Evolutionary conservation across 257 asterid species (phyloP).

Genomic region (Voacanga thouarsii): DNA sequence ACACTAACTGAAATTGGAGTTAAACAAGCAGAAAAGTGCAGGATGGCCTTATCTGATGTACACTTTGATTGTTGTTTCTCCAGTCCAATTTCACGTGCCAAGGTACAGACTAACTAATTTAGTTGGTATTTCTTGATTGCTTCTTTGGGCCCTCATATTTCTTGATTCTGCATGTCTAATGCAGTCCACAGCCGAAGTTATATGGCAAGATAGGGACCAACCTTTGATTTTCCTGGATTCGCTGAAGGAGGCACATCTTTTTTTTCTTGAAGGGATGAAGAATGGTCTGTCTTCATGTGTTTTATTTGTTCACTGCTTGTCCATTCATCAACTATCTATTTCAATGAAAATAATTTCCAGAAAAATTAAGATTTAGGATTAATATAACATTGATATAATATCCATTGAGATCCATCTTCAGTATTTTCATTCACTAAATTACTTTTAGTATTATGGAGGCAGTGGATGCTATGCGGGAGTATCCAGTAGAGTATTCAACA

Average conservation of each 20-base stretch:
- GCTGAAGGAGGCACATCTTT: conserved; percentile 71
- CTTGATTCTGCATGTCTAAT: conserved; percentile 18
- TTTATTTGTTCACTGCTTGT: not conserved
- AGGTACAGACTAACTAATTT: conserved; percentile 31
- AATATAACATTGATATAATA: not conserved
- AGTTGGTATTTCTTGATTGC: conserved; percentile 1
- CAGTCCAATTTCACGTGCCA: conserved; percentile 82
- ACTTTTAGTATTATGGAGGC: conserved; percentile 69
- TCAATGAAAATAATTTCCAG: not conserved
- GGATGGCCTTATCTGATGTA: conserved; percentile 44
- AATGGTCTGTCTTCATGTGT: conserved; percentile 52
- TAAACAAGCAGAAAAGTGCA: conserved; percentile 63
- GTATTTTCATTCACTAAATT: conserved; percentile 39
- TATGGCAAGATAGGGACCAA: conserved; percentile 70
- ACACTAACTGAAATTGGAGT: conserved; percentile 60
- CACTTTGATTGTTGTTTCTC: conserved; percentile 71
- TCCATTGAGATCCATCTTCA: conserved; percentile 2
- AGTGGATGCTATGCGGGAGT: conserved; percentile 68
- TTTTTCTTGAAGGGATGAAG: conserved; percentile 70
- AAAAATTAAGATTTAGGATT: not conserved
- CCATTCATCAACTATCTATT: no score
- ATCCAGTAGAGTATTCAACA: conserved; percentile 61
- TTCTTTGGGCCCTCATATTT: not conserved
- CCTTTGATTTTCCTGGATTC: conserved; percentile 74
- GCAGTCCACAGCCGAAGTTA: conserved; percentile 77